Evolutionary conservation across 371 early-diverging fungal genomes (phyloP).

Genomic region (Batkoa obscura): DNA sequence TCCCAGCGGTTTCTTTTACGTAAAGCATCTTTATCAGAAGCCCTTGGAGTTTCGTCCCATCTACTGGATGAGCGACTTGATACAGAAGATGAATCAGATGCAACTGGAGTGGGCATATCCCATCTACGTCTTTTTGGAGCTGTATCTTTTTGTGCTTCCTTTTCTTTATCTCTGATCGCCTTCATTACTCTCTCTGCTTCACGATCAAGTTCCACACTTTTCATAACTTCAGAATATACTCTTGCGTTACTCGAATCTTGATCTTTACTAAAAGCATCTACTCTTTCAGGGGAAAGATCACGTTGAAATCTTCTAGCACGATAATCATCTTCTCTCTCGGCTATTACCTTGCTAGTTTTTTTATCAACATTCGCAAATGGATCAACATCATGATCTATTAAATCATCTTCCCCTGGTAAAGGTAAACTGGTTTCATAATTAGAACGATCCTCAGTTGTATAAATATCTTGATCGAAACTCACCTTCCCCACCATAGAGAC

Average conservation of each 20-base stretch:
- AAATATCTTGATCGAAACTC: slow-evolving; percentile 62
- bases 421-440: slow-evolving; percentile 50
- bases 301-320: slow-evolving; percentile 58
- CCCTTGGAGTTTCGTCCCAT: slow-evolving; percentile 58
- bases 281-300: slow-evolving; percentile 66
- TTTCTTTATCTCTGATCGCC: slow-evolving; percentile 29
- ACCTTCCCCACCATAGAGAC: slow-evolving; percentile 31
- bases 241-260: slow-evolving; percentile 12
- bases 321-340: slow-evolving; percentile 77
- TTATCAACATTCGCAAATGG: slow-evolving; percentile 37
- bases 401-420: slow-evolving; percentile 29
- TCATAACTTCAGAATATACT: slow-evolving; percentile 72
- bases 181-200: slow-evolving; percentile 45
- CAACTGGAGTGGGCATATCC: slow-evolving; percentile 62
- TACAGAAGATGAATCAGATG: slow-evolving; percentile 14
- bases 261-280: slow-evolving; percentile 55
- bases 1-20: slow-evolving; percentile 37
- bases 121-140: slow-evolving; percentile 51
- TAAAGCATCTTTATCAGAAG: slow-evolving; percentile 13
- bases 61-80: slow-evolving; percentile 6
- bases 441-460: slow-evolving; percentile 40
- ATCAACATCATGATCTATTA: slow-evolving; percentile 27
- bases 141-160: slow-evolving; percentile 19
- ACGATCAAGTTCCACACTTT: slow-evolving; percentile 62
- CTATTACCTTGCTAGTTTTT: slow-evolving; percentile 34